These are phyloP conservation scores for Aureobasidium sp. DNA, from an alignment of 2,329 filamentous ascomycete species.

Conservation along the genomic window DNA sequence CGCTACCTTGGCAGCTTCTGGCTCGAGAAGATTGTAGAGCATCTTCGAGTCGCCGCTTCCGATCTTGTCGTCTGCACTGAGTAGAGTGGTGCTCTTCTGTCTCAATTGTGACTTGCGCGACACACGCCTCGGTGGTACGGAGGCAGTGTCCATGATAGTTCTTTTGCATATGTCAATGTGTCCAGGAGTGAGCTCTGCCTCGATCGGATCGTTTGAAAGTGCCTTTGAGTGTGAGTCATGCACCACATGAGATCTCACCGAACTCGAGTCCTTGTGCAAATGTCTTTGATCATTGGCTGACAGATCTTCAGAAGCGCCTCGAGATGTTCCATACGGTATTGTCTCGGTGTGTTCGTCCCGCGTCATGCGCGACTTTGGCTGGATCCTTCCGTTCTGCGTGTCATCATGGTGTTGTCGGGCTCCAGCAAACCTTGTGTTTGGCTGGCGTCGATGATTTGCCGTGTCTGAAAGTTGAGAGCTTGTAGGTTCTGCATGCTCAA, in stretches of 20 bases:
- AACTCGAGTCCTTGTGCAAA: background rate
- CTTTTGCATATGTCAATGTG: background rate
- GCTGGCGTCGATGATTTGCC: background rate
- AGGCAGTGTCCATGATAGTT: background rate
- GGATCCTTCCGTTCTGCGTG: background rate
- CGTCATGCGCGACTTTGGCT: background rate
- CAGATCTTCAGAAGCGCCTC: background rate
- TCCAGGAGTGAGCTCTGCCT: background rate
- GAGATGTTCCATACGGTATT: background rate
- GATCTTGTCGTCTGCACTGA: slow-evolving; percentile 50
- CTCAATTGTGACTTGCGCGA: slow-evolving; percentile 4
- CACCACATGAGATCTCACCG: background rate
- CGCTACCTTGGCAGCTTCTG: slow-evolving; percentile 43
- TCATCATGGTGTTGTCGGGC: slow-evolving; percentile 5
- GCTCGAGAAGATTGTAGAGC: slow-evolving; percentile 61
- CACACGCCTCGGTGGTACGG: background rate
- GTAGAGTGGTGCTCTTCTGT: slow-evolving; percentile 18
- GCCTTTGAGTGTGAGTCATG: background rate
- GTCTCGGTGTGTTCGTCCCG: background rate
- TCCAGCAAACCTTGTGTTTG: slow-evolving; percentile 1
- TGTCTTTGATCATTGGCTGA: background rate
- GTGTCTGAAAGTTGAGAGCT: slow-evolving; percentile 31
- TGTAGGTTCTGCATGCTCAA: slow-evolving; percentile 30
- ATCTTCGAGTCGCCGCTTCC: slow-evolving; percentile 68
- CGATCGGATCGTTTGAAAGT: background rate